Conservation (phyloP, 2,329 filamentous ascomycete genomes). For the Diaporthe sp. region DNA sequence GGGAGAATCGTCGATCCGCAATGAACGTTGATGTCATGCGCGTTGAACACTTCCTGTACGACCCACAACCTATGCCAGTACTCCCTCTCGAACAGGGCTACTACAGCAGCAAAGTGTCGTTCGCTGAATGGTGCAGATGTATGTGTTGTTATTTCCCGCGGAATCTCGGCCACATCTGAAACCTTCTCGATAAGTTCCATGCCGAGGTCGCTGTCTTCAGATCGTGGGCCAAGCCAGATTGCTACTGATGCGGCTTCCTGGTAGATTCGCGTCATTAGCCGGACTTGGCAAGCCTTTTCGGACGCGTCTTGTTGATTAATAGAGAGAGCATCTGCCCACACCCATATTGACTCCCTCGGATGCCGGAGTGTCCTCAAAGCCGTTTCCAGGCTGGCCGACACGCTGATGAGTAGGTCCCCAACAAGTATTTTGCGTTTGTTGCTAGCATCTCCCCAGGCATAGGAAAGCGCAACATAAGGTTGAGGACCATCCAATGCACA, state of each 20-base stretch:
- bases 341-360: too few species aligned
- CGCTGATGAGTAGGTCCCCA: neutral
- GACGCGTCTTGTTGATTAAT: neutral
- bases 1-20: slow-evolving; percentile 37
- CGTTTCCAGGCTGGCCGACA: neutral
- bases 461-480: slow-evolving; percentile 1
- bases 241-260: neutral
- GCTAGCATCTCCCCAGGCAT: slow-evolving; percentile 11
- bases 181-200: neutral
- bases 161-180: neutral
- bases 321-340: slow-evolving; percentile 20
- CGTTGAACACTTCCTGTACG: slow-evolving; percentile 45
- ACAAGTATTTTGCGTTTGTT: neutral
- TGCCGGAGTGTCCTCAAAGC: neutral
- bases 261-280: slow-evolving; percentile 5
- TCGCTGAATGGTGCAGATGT: neutral
- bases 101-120: slow-evolving; percentile 24
- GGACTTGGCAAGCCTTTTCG: neutral
- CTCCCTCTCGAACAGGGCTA: slow-evolving; percentile 46
- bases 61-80: slow-evolving; percentile 50
- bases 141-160: neutral
- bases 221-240: slow-evolving; percentile 11
- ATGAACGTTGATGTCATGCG: slow-evolving; percentile 38
- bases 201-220: neutral
- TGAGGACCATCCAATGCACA: neutral